Conservation (phyloP, 352 stramenopile species). For the Phytophthora sp. region DNA sequence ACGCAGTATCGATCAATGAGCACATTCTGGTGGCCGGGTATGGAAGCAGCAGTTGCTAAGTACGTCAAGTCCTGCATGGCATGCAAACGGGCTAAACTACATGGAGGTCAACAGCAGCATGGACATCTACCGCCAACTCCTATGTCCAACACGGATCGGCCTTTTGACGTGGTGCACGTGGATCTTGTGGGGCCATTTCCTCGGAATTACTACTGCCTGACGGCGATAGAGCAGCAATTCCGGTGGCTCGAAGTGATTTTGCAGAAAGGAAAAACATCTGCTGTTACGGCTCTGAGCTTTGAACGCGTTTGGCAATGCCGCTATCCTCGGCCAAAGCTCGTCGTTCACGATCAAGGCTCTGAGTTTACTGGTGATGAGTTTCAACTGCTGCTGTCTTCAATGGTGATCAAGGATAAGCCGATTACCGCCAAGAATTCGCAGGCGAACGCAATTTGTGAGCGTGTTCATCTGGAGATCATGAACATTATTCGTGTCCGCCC, state of each 20-base stretch:
- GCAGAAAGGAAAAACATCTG: not conserved
- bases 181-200: slow-evolving; percentile 2
- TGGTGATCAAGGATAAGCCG: slow-evolving; percentile 7
- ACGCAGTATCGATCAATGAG: slow-evolving; percentile 1
- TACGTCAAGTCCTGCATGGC: not conserved
- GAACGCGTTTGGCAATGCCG: slow-evolving; percentile 10
- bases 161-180: slow-evolving; percentile 12
- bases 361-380: slow-evolving; percentile 16
- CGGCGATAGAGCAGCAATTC: slow-evolving; percentile 6
- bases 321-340: not conserved
- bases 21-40: slow-evolving; percentile 13
- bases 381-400: not conserved
- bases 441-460: slow-evolving; percentile 14
- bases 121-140: slow-evolving; percentile 1
- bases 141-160: not conserved
- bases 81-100: slow-evolving; percentile 12
- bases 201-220: slow-evolving; percentile 3
- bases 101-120: slow-evolving; percentile 14
- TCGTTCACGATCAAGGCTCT: slow-evolving; percentile 4
- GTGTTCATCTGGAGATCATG: slow-evolving; percentile 13
- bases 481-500: slow-evolving; percentile 1
- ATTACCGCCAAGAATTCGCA: slow-evolving; percentile 14
- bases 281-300: slow-evolving; percentile 7
- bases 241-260: slow-evolving; percentile 12
- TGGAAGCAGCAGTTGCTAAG: not conserved